Conservation (phyloP, 2,329 filamentous ascomycete species). For the Exserohilum rostratum region DNA sequence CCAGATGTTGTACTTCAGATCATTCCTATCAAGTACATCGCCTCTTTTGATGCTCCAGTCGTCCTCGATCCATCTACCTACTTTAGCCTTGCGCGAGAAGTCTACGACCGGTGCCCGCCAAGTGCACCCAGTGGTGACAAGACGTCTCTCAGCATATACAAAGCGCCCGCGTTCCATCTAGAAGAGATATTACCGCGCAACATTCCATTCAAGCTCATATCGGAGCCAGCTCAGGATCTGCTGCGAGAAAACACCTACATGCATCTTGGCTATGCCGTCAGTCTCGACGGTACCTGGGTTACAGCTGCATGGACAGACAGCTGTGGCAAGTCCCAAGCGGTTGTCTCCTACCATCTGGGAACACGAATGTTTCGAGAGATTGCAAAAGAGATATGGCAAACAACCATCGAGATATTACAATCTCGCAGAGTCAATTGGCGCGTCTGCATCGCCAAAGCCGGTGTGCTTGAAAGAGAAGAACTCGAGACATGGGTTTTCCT, state of each 20-base stretch:
- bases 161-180: constrained; percentile 73
- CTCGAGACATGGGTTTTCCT: constrained; percentile 54
- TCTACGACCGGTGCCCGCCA: constrained; percentile 75
- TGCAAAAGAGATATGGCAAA: constrained; percentile 78
- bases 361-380: constrained; percentile 68
- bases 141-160: constrained; percentile 58
- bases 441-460: constrained; percentile 74
- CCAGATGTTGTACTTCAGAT: constrained; percentile 78
- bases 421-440: constrained; percentile 76
- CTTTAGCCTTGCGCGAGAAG: constrained; percentile 70
- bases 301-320: constrained; percentile 83
- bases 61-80: constrained; percentile 67
- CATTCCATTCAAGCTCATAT: constrained; percentile 75
- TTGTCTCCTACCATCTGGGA: constrained; percentile 72
- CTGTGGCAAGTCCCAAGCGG: constrained; percentile 73
- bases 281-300: constrained; percentile 77
- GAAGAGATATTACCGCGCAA: constrained; percentile 71
- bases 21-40: constrained; percentile 70
- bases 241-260: constrained; percentile 80
- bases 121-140: constrained; percentile 43
- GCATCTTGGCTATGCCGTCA: constrained; percentile 79
- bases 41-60: constrained; percentile 66
- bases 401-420: constrained; percentile 74
- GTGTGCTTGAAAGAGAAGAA: constrained; percentile 70
- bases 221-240: constrained; percentile 72